Percentiles rank a stretch among this genome's conserved stretches.
Conservation (phyloP, 176 grass and related monocot species). For the Ampelocalamus luodianensis region DNA sequence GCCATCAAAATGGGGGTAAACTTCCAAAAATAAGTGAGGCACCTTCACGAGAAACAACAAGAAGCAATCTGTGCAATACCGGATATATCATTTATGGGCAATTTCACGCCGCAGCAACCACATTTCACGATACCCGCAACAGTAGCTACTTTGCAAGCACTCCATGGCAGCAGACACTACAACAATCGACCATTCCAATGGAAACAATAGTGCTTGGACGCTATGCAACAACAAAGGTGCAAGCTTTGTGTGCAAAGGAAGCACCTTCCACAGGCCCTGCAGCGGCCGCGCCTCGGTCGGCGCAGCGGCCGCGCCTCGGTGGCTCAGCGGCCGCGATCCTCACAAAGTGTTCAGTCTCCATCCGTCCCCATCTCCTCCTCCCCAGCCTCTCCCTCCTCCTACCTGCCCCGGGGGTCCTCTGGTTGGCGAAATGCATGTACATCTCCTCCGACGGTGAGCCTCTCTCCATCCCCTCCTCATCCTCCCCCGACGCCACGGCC, state of each 20-base stretch:
- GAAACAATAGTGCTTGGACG: background rate
- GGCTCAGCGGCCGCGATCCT: conserved; percentile 54
- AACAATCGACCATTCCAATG: conserved; percentile 17
- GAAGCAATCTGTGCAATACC: background rate
- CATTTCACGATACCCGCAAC: background rate
- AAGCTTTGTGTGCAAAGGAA: conserved; percentile 36
- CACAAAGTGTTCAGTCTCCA: conserved; percentile 61
- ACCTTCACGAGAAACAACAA: background rate
- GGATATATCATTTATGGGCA: background rate
- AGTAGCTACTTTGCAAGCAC: background rate
- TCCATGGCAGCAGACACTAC: background rate
- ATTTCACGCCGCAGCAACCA: background rate
- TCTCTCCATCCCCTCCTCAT: conserved; percentile 44
- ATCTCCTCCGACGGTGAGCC: conserved; percentile 68
- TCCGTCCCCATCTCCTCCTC: conserved; percentile 35
- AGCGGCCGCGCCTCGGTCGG: conserved; percentile 53
- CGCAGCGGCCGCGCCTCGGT: no score
- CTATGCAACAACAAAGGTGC: conserved; percentile 1
- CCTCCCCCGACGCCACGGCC: background rate
- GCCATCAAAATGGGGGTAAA: background rate
- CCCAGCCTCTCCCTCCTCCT: conserved; percentile 51
- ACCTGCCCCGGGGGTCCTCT: conserved; percentile 50
- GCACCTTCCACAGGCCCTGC: conserved; percentile 82
- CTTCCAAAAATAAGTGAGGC: background rate
- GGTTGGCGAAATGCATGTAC: conserved; percentile 69